Conservation (phyloP, 1,284 basidiomycete species). For the Exsudoporus floridanus region DNA sequence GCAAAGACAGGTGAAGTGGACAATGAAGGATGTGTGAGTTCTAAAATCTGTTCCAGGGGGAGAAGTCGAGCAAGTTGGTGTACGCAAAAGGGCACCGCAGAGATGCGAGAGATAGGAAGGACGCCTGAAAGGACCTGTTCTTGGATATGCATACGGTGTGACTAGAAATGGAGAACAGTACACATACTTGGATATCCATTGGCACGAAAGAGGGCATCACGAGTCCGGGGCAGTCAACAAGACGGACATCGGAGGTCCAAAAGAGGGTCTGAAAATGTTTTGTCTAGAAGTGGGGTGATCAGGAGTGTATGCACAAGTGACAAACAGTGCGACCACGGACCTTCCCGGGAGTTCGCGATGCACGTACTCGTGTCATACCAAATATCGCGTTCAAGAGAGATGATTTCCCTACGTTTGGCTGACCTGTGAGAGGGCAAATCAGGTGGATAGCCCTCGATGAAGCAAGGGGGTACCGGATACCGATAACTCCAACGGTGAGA, state of each 20-base stretch:
- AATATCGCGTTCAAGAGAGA: slow-evolving; percentile 89
- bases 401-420: slow-evolving; percentile 94
- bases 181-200: slow-evolving; percentile 73
- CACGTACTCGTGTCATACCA: slow-evolving; percentile 77
- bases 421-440: slow-evolving; percentile 48
- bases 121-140: slow-evolving; percentile 71
- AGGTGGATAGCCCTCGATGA: slow-evolving; percentile 7
- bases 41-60: slow-evolving; percentile 75
- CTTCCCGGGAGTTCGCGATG: slow-evolving; percentile 90
- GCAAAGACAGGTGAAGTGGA: slow-evolving; percentile 28
- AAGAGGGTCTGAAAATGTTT: slow-evolving; percentile 93
- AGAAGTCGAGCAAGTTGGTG: slow-evolving; percentile 67
- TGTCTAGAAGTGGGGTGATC: slow-evolving; percentile 51
- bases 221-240: slow-evolving; percentile 85
- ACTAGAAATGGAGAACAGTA: slow-evolving; percentile 20
- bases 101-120: slow-evolving; percentile 86
- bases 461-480: slow-evolving; percentile 34
- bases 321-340: slow-evolving; percentile 35
- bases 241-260: slow-evolving; percentile 77
- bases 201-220: slow-evolving; percentile 79
- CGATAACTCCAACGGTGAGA: slow-evolving; percentile 82
- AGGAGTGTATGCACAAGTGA: background rate
- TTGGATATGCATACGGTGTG: background rate
- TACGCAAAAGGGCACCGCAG: slow-evolving; percentile 76
- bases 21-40: slow-evolving; percentile 52